These are phyloP conservation scores for Peniophora sp. DNA, from an alignment of 1,284 basidiomycete genomes.

Conservation along the genomic window DNA sequence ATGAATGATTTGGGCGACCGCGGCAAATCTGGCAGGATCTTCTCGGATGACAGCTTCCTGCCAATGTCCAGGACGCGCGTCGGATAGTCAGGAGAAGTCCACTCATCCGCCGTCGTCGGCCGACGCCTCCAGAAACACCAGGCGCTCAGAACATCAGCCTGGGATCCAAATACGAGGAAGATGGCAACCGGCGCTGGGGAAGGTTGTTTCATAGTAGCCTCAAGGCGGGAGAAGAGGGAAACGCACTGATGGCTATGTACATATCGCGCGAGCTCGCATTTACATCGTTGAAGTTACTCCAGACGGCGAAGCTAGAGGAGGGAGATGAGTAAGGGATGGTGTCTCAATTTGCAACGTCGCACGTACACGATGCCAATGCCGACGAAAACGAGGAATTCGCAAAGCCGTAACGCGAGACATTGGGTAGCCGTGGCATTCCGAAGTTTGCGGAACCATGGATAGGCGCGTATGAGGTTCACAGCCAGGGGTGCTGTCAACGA, in stretches of 20 bases:
- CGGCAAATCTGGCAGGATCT: too few species aligned
- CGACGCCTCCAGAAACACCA: conserved; percentile 22
- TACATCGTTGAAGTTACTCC: conserved; percentile 1
- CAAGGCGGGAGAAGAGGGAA: conserved; percentile 1
- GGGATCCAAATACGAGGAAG: conserved; percentile 34
- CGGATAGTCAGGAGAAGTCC: too few species aligned
- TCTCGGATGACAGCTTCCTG: too few species aligned
- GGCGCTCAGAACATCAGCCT: conserved; percentile 25
- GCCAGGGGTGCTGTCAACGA: background rate
- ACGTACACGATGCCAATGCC: conserved; percentile 24
- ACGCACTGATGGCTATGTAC: conserved; percentile 32
- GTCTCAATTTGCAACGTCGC: too few species aligned
- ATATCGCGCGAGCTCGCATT: conserved; percentile 19
- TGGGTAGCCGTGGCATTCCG: conserved; percentile 15
- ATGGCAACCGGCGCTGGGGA: conserved; percentile 30
- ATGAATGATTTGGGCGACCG: too few species aligned
- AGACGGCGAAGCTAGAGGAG: conserved; percentile 5
- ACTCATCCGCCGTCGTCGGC: too few species aligned
- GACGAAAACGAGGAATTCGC: conserved; percentile 27
- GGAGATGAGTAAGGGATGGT: conserved; percentile 5
- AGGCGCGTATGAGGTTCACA: conserved; percentile 8
- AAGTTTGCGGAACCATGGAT: conserved; percentile 18
- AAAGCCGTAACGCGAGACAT: conserved; percentile 25
- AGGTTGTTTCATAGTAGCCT: background rate
- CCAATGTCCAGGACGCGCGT: too few species aligned